A percentile compares a stretch with the other conserved stretches of the same genome.
These are phyloP conservation scores for Komagataella pseudopastoris DNA, from an alignment of 805 yeast genomes.

Conservation along the genomic window DNA sequence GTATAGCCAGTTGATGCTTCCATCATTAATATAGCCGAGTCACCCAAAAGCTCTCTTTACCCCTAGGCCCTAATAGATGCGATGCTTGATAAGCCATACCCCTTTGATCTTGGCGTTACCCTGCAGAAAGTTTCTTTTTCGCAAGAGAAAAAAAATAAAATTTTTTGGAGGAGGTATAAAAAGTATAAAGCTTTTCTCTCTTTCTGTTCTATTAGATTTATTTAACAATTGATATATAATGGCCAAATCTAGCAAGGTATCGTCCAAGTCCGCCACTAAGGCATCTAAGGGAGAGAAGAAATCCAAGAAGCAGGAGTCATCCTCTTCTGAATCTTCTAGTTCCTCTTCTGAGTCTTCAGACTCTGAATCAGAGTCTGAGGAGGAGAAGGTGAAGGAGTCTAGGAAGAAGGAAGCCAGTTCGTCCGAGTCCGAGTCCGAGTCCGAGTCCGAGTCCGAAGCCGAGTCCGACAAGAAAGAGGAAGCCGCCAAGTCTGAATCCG, in stretches of 20 bases:
- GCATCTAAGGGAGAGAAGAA: conserved; percentile 1
- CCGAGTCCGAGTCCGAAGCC: conserved; percentile 10
- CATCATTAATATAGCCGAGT: no score
- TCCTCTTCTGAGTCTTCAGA: conserved; percentile 15
- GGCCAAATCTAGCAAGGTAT: not conserved
- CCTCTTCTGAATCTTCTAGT: conserved; percentile 9
- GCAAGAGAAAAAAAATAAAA: not conserved
- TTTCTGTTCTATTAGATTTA: not conserved
- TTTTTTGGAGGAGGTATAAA: not conserved
- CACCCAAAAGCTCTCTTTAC: not conserved
- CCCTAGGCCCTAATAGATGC: not conserved
- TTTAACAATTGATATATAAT: not conserved
- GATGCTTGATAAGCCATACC: not conserved
- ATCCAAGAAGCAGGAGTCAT: conserved; percentile 5
- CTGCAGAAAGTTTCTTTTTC: not conserved
- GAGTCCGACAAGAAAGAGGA: conserved; percentile 2
- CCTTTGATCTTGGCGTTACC: not conserved
- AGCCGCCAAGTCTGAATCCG: conserved; percentile 8
- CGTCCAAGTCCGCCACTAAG: not conserved
- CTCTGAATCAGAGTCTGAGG: conserved; percentile 15
- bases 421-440: conserved; percentile 14
- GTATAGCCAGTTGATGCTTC: no score
- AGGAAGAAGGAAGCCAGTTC: conserved; percentile 6
- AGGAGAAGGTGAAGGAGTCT: conserved; percentile 3
- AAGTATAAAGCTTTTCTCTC: not conserved